Evolutionary conservation across 306 rosid species (phyloP).

Genomic region (Morella rubra): DNA sequence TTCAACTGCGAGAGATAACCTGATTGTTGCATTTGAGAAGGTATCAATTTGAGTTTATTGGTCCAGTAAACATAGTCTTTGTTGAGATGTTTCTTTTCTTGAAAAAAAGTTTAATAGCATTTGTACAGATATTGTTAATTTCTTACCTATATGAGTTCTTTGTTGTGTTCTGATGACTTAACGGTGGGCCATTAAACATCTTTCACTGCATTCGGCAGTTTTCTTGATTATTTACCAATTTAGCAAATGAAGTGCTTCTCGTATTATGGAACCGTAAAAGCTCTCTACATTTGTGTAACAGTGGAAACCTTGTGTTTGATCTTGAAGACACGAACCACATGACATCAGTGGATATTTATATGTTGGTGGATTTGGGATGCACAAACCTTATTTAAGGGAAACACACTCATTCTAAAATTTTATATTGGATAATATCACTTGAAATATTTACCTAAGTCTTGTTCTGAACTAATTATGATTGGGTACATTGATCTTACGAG

Average conservation of each 20-base stretch:
- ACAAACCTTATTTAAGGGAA: neutral
- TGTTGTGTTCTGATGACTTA: neutral
- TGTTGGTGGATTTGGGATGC: neutral
- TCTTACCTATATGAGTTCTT: neutral
- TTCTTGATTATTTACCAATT: neutral
- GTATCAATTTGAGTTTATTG: constrained; percentile 36
- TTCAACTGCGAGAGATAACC: constrained; percentile 92
- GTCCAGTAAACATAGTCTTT: neutral
- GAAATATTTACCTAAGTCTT: neutral
- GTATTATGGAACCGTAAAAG: neutral
- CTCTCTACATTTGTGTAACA: neutral
- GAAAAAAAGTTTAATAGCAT: neutral
- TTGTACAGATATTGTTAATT: neutral
- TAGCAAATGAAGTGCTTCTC: neutral
- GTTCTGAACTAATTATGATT: neutral
- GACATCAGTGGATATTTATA: constrained; percentile 1
- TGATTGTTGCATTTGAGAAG: constrained; percentile 96
- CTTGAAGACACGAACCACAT: neutral
- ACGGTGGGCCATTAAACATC: too few relatives aligned
- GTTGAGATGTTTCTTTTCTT: neutral
- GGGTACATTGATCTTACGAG: neutral
- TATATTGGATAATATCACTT: neutral
- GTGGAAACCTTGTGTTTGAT: neutral
- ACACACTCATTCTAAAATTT: neutral
- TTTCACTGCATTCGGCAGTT: neutral